Evolutionary conservation across 2,329 filamentous ascomycete species (phyloP).

Genomic region (Curvularia eragrostidis): DNA sequence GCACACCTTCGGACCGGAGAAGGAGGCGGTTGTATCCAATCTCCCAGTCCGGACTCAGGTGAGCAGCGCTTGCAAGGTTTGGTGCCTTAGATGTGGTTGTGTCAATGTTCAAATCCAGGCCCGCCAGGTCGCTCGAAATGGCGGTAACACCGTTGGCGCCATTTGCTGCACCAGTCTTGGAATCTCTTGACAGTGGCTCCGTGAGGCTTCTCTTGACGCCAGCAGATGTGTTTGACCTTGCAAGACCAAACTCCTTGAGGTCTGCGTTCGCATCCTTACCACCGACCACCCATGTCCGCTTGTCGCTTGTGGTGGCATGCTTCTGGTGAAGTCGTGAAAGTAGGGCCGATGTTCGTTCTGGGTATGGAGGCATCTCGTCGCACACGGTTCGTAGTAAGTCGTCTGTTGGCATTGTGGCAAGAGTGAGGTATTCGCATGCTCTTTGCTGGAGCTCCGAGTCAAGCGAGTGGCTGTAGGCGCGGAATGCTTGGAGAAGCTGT

Average conservation of each 20-base stretch:
- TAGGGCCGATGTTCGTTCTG: conserved; percentile 88
- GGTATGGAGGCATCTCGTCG: conserved; percentile 99
- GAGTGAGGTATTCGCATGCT: conserved; percentile 90
- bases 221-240: conserved; percentile 66
- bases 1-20: conserved; percentile 79
- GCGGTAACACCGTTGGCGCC: conserved; percentile 61
- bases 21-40: conserved; percentile 84
- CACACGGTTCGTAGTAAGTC: conserved; percentile 92
- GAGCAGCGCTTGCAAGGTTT: conserved; percentile 89
- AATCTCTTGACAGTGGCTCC: conserved; percentile 47
- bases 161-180: conserved; percentile 38
- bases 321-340: conserved; percentile 94
- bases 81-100: conserved; percentile 68
- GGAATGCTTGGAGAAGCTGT: conserved; percentile 88
- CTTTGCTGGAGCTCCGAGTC: conserved; percentile 96
- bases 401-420: conserved; percentile 86
- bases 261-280: conserved; percentile 93
- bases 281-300: conserved; percentile 96
- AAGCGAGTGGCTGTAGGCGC: conserved; percentile 89
- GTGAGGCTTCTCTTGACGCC: conserved; percentile 89
- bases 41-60: conserved; percentile 95
- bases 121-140: conserved; percentile 68
- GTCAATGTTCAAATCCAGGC: conserved; percentile 76
- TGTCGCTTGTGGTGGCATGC: conserved; percentile 89
- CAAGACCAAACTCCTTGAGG: conserved; percentile 77